These are phyloP conservation scores for Panicum virgatum DNA, from an alignment of 202 grass and related monocot genomes.

Conservation along the genomic window DNA sequence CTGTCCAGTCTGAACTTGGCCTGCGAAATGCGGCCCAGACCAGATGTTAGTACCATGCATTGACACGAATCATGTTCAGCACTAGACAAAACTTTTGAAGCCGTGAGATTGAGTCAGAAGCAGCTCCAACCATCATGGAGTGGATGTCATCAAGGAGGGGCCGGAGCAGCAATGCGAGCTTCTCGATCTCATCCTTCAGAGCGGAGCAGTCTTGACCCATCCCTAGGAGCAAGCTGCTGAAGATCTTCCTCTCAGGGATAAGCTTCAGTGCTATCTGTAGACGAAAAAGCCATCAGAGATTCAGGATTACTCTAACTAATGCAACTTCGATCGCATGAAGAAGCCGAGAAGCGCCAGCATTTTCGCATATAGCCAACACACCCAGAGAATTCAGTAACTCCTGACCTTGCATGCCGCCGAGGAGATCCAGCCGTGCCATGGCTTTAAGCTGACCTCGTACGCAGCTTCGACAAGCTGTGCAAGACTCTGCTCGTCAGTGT, in stretches of 20 bases:
- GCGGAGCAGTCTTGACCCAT: conserved; percentile 33
- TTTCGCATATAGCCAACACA: background rate
- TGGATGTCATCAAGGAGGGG: conserved; percentile 69
- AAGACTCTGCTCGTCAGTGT: conserved; percentile 51
- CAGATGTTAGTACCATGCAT: background rate
- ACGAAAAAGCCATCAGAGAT: background rate
- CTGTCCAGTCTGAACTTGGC: conserved; percentile 63
- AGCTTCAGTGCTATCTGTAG: conserved; percentile 75
- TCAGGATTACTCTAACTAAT: background rate
- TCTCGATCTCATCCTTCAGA: conserved; percentile 47
- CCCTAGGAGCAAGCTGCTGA: conserved; percentile 45
- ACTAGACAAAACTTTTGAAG: background rate
- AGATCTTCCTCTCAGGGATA: conserved; percentile 63
- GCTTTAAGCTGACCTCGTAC: conserved; percentile 58
- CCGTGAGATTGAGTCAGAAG: background rate
- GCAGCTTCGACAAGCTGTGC: conserved; percentile 62
- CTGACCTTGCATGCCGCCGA: conserved; percentile 89
- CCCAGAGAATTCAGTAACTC: background rate
- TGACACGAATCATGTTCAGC: background rate
- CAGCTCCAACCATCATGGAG: conserved; percentile 58
- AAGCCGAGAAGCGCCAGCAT: background rate
- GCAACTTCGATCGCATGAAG: background rate
- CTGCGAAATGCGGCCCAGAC: conserved; percentile 35
- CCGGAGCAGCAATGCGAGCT: conserved; percentile 43
- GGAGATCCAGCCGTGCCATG: conserved; percentile 94